phyloP scores from a whole-genome alignment of 768 basidiomycete genomes.

The Tulasnella calospora region DNA sequence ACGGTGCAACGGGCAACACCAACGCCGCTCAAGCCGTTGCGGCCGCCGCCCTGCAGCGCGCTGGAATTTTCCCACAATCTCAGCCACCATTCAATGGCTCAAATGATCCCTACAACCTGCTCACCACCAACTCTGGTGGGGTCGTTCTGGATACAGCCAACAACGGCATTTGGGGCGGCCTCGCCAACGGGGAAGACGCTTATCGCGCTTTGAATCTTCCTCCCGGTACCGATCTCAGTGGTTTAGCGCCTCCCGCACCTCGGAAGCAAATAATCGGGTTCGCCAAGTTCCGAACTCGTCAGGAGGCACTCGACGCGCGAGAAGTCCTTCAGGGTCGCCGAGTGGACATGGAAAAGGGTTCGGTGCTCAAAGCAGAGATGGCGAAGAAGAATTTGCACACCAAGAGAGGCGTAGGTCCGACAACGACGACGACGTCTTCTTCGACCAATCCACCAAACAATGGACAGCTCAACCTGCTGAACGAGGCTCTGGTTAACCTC shows the following conservation, averaged over 20 bases:
- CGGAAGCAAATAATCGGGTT: conserved; percentile 98
- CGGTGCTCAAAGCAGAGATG: conserved; percentile 96
- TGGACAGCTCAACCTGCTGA: conserved; percentile 24
- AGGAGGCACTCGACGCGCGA: conserved; percentile 80
- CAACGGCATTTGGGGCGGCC: conserved; percentile 17
- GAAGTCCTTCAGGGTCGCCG: conserved; percentile 84
- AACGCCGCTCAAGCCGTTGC: conserved; percentile 28
- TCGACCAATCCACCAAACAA: conserved; percentile 26
- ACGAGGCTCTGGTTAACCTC: conserved; percentile 30
- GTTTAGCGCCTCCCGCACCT: conserved; percentile 40
- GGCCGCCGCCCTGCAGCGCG: conserved; percentile 36
- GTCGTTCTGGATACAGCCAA: conserved; percentile 60
- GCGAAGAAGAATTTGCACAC: conserved; percentile 99
- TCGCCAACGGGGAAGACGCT: conserved; percentile 4
- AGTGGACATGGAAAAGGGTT: conserved; percentile 89
- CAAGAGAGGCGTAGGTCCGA: conserved; percentile 75
- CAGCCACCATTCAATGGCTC: neutral
- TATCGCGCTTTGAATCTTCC: conserved; percentile 15
- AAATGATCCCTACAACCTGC: conserved; percentile 74
- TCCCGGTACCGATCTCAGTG: conserved; percentile 25
- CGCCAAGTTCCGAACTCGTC: conserved; percentile 85
- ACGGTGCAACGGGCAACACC: conserved; percentile 40
- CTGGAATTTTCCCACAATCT: conserved; percentile 31
- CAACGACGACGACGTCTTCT: neutral
- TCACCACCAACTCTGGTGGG: conserved; percentile 76